Base-by-base conservation (phyloP, 2,329 filamentous ascomycete genomes). In the Corynespora cassiicola region DNA sequence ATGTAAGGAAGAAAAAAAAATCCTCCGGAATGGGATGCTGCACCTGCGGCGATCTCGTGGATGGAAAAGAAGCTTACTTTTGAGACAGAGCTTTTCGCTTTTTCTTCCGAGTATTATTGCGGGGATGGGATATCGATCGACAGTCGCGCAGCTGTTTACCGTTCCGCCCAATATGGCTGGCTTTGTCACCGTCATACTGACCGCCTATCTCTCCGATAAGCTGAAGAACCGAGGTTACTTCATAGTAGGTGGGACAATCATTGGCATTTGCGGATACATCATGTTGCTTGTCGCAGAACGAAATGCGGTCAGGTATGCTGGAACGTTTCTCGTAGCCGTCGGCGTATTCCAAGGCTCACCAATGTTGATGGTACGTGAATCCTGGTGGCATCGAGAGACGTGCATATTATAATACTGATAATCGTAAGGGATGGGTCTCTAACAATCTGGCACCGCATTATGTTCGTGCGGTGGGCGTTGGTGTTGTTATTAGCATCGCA, bases 401-500 rank as follows among this genome's bases (percentile, higher is more conserved):
- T n/a, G n/a, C n/a, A n/a, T n/a, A n/a, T n/a, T n/a, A n/a, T n/a
- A n/a, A n/a, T n/a, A n/a, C n/a, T n/a, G n/a, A n/a, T n/a, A n/a
- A n/a, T n/a, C n/a, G n/a, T n/a, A n/a, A n/a, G n/a, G n/a, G 69
- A 5, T 74, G 72, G 72, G 58, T 68, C 2, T 47, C 70, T 6
- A 74, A 73, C 51, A 74, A 73, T 39, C 57, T 73, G 24, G 59
- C 61, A 10, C 79, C 79, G 2, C 78, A 81, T 57, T 82, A 80
- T 56, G 82, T 83, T 60, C 70, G 78, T 20, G 71, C 75, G 1
- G 70, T 81, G 23, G 71, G 72, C 2, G 68, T 75, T 0, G 78
- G 77, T 4, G 70, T 80, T 74, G 67, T 45, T 52, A 71, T 39
- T 7, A 54, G 47, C 27, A 66, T 79, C 24, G 78, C 76, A 4